A percentile compares a stretch with the other conserved stretches of the same genome.
phyloP scores from a whole-genome alignment of 192 early-diverging fungal species.

The Coemansia sp. region DNA sequence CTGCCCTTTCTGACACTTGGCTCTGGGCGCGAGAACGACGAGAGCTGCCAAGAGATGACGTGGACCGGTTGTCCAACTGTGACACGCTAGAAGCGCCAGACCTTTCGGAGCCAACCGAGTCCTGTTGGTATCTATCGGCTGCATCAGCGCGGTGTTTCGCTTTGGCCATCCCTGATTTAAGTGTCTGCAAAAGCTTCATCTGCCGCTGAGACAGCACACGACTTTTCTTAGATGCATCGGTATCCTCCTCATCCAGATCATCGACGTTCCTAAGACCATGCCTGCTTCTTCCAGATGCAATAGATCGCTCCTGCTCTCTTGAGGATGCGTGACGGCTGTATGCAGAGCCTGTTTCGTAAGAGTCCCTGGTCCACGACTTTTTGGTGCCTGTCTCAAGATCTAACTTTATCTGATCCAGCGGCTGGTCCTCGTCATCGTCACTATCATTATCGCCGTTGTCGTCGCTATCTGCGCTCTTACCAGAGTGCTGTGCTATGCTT shows the following conservation, averaged over 20 bases:
- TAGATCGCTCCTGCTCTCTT: not conserved
- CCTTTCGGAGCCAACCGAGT: not conserved
- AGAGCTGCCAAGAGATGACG: not conserved
- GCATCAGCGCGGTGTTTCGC: not conserved
- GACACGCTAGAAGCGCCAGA: not conserved
- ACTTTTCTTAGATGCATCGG: not conserved
- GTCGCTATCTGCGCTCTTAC: not conserved
- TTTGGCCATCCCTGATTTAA: slow-evolving; percentile 6
- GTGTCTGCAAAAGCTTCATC: slow-evolving; percentile 1
- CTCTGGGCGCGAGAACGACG: not conserved
- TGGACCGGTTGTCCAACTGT: not conserved
- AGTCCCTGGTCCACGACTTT: too few relatives aligned
- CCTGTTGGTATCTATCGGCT: not conserved
- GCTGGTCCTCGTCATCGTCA: slow-evolving; percentile 40
- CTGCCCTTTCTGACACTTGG: not conserved
- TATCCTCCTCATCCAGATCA: not conserved
- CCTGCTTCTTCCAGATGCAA: not conserved
- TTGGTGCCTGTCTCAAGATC: slow-evolving; percentile 28
- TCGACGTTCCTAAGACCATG: not conserved
- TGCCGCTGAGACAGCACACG: not conserved
- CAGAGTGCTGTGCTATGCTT: not conserved
- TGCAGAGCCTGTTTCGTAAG: not conserved
- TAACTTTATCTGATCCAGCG: slow-evolving; percentile 38
- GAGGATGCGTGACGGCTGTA: not conserved
- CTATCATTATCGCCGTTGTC: not conserved